These are phyloP conservation scores for Westerdykella sp. DNA, from an alignment of 2,329 filamentous ascomycete species.

Conservation along the genomic window DNA sequence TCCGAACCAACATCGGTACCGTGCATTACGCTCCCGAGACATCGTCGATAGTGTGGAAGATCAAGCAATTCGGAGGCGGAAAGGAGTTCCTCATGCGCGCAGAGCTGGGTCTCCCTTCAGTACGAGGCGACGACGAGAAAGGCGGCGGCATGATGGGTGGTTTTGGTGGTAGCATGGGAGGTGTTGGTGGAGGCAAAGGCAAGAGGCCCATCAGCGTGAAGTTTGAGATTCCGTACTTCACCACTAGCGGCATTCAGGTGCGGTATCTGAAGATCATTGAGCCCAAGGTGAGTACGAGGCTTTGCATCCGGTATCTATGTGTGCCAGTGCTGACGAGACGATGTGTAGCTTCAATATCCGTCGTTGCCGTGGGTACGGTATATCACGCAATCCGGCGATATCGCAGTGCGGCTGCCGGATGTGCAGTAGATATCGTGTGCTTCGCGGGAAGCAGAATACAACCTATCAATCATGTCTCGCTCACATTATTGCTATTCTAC, in stretches of 20 bases:
- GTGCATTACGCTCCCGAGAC: conserved; percentile 98
- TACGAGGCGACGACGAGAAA: conserved; percentile 90
- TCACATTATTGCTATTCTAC: no score
- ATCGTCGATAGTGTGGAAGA: conserved; percentile 98
- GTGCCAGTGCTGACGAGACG: conserved; percentile 7
- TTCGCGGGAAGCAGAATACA: no score
- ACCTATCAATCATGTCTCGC: no score
- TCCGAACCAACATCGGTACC: conserved; percentile 93
- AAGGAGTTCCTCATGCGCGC: conserved; percentile 99
- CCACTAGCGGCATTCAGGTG: conserved; percentile 98
- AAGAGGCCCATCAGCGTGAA: conserved; percentile 98
- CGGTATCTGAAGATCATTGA: conserved; percentile 98
- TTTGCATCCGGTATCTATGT: neutral
- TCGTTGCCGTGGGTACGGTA: conserved; percentile 97
- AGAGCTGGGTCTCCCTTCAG: conserved; percentile 87
- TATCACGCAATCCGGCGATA: conserved; percentile 96
- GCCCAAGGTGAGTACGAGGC: conserved; percentile 70
- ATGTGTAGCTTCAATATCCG: conserved; percentile 81
- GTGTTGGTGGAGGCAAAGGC: conserved; percentile 71
- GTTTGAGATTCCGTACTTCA: conserved; percentile 99
- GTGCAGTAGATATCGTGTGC: conserved; percentile 51
- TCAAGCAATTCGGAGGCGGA: conserved; percentile 97
- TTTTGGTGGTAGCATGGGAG: conserved; percentile 95
- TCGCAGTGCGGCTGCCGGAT: conserved; percentile 90
- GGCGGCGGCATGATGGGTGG: conserved; percentile 97